phyloP scores from a whole-genome alignment of 2,329 filamentous ascomycete species.

The Colletotrichum sansevieriae region DNA sequence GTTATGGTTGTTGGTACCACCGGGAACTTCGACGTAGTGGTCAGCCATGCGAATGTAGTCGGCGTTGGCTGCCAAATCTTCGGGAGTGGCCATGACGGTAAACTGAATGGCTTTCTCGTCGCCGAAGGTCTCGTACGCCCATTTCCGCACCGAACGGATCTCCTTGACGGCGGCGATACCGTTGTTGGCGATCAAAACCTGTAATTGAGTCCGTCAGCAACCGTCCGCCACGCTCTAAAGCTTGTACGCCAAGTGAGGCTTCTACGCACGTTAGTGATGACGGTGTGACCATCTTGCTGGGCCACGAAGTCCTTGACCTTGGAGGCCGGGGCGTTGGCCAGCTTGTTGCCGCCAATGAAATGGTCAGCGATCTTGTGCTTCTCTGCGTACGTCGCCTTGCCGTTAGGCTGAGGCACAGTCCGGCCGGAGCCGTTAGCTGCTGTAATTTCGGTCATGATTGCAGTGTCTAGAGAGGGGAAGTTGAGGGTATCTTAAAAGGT shows the following conservation, averaged over 20 bases:
- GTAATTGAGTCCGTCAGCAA: constrained; percentile 35
- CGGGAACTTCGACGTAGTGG: constrained; percentile 98
- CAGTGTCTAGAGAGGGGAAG: constrained; percentile 33
- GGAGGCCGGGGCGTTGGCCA: constrained; percentile 84
- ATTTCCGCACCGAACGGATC: constrained; percentile 99
- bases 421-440: constrained; percentile 58
- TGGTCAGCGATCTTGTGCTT: constrained; percentile 88
- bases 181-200: constrained; percentile 99
- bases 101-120: constrained; percentile 99
- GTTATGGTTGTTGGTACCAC: constrained; percentile 99
- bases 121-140: constrained; percentile 99
- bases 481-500: constrained; percentile 41
- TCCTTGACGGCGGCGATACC: constrained; percentile 99
- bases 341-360: constrained; percentile 95
- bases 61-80: constrained; percentile 96
- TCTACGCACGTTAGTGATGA: constrained; percentile 91
- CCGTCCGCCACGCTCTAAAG: background rate
- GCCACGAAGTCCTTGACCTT: constrained; percentile 97
- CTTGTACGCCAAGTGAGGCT: background rate
- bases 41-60: constrained; percentile 99
- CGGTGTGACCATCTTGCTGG: constrained; percentile 90
- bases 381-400: constrained; percentile 78
- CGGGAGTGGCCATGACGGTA: constrained; percentile 99
- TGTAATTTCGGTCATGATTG: constrained; percentile 64
- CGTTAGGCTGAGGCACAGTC: constrained; percentile 67